Conservation (phyloP, 176 grass and related monocot genomes). For the Aegilops longissima region DNA sequence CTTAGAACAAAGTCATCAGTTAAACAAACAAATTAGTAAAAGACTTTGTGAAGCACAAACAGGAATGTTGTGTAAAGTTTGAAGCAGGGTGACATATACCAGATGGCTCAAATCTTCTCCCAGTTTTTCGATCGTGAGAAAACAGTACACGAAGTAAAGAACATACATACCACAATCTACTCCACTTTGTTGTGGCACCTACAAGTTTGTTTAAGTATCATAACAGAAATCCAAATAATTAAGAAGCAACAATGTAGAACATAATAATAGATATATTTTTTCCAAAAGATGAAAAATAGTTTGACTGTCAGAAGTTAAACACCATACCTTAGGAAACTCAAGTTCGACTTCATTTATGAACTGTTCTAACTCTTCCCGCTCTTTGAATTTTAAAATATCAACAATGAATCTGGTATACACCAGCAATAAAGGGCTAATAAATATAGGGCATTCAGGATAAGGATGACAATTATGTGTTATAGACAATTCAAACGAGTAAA, state of each 20-base stretch:
- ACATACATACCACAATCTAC: slow-evolving; percentile 90
- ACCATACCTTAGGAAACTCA: slow-evolving; percentile 69
- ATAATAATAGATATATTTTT: neutral
- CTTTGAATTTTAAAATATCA: slow-evolving; percentile 80
- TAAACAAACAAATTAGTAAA: slow-evolving; percentile 17
- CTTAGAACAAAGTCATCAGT: slow-evolving; percentile 33
- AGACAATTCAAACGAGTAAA: neutral
- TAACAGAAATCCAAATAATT: neutral
- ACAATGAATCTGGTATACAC: slow-evolving; percentile 54
- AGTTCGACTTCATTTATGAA: slow-evolving; percentile 70
- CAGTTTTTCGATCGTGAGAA: slow-evolving; percentile 47
- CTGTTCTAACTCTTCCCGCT: slow-evolving; percentile 51
- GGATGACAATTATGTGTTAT: neutral
- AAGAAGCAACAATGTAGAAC: slow-evolving; percentile 2
- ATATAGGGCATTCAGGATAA: neutral
- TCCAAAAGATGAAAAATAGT: neutral
- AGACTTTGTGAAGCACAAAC: slow-evolving; percentile 13
- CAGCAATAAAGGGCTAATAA: slow-evolving; percentile 11
- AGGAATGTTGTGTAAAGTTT: slow-evolving; percentile 16
- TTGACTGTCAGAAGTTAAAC: neutral
- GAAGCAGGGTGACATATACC: slow-evolving; percentile 32
- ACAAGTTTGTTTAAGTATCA: slow-evolving; percentile 17
- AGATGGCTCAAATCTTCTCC: slow-evolving; percentile 59
- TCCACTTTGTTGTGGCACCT: slow-evolving; percentile 89
- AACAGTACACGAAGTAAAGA: slow-evolving; percentile 76